Evolutionary conservation across 176 grass and related monocot genomes (phyloP).

Genomic region (Triticum urartu): DNA sequence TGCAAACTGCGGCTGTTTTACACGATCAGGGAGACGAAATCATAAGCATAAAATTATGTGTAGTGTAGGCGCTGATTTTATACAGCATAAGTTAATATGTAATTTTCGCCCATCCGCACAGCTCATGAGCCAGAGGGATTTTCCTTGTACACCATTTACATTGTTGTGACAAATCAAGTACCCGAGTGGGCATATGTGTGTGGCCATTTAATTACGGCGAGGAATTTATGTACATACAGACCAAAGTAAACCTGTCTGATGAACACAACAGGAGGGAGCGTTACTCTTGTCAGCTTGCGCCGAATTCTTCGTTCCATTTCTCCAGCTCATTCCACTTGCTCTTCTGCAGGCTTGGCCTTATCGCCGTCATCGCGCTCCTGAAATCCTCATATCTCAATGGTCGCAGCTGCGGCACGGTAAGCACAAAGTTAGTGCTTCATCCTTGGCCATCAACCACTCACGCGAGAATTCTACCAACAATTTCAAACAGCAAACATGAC

Average conservation of each 20-base stretch:
- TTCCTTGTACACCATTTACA: background rate
- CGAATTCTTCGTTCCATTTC: slow-evolving; percentile 89
- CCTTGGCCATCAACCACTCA: background rate
- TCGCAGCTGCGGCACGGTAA: slow-evolving; percentile 41
- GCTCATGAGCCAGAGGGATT: background rate
- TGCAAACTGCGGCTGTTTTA: too few species aligned
- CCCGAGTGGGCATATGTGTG: too few species aligned
- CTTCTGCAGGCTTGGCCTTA: slow-evolving; percentile 39
- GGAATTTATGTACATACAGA: background rate
- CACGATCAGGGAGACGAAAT: too few species aligned
- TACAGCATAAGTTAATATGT: background rate
- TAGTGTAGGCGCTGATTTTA: background rate
- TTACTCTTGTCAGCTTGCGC: slow-evolving; percentile 59
- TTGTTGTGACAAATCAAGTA: background rate
- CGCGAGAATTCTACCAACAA: background rate
- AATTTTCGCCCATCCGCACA: background rate
- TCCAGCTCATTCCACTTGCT: slow-evolving; percentile 64
- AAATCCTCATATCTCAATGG: slow-evolving; percentile 75
- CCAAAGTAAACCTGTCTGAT: background rate
- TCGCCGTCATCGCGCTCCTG: slow-evolving; percentile 66
- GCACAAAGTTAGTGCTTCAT: background rate
- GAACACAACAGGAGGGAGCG: background rate
- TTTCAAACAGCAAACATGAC: background rate
- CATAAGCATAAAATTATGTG: too few species aligned
- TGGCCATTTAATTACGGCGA: background rate